Conservation (phyloP, 2,329 filamentous ascomycete genomes). For the Aureobasidium lini region DNA sequence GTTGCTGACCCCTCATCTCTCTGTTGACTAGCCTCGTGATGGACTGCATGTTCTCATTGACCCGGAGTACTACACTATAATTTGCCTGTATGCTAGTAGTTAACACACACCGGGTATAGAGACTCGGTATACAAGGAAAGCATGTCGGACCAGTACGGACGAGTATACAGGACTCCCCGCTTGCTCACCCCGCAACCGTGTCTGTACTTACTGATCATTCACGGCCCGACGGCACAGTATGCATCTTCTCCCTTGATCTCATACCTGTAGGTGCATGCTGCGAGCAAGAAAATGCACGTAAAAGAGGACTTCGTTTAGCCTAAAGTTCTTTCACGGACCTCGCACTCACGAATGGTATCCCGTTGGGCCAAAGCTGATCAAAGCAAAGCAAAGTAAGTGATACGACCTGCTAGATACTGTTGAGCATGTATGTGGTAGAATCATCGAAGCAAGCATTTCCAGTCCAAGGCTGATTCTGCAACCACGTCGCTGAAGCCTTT, state of each 20-base stretch:
- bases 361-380: too few species aligned
- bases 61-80: not conserved
- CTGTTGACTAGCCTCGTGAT: slow-evolving; percentile 5
- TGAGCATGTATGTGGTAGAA: too few species aligned
- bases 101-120: not conserved
- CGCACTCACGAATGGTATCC: not conserved
- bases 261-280: not conserved
- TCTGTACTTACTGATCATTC: not conserved
- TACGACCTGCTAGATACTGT: too few species aligned
- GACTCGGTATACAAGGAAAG: not conserved
- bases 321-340: not conserved
- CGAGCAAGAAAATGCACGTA: not conserved
- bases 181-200: not conserved
- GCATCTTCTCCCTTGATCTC: not conserved
- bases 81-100: slow-evolving; percentile 6
- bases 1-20: not conserved
- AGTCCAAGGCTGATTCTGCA: not conserved
- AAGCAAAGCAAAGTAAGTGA: too few species aligned
- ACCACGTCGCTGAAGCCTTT: not conserved
- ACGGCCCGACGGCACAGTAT: slow-evolving; percentile 9
- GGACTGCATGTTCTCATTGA: not conserved
- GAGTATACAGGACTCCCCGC: not conserved
- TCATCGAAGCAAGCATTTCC: too few species aligned
- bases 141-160: not conserved
- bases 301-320: not conserved